phyloP scores from a whole-genome alignment of 805 yeast genomes.

The Candida sithepensis region DNA sequence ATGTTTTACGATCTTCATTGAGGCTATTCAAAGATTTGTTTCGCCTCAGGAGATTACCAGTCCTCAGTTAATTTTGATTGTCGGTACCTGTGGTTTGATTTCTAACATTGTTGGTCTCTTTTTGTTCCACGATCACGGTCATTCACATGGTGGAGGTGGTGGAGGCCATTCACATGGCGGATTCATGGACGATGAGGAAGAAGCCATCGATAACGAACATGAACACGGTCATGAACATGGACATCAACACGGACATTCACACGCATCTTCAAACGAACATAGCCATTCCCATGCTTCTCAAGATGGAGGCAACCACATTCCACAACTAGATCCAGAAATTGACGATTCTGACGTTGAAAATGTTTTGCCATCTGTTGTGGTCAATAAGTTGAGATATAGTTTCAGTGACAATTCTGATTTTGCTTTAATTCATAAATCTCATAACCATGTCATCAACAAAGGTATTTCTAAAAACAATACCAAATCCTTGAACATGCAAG shows the following conservation, averaged over 20 bases:
- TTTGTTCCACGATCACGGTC: slow-evolving; percentile 86
- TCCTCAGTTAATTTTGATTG: slow-evolving; percentile 78
- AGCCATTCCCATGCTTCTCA: slow-evolving; percentile 14
- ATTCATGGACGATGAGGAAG: slow-evolving; percentile 11
- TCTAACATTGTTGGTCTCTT: slow-evolving; percentile 83
- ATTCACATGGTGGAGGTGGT: slow-evolving; percentile 39
- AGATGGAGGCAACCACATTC: slow-evolving; percentile 9
- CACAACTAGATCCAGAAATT: slow-evolving; percentile 1
- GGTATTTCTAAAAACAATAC: slow-evolving; percentile 22
- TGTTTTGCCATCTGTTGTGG: slow-evolving; percentile 28
- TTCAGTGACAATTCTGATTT: slow-evolving; percentile 8
- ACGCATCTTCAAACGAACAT: slow-evolving; percentile 10
- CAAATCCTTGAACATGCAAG: slow-evolving; percentile 92
- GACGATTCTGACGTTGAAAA: slow-evolving; percentile 24
- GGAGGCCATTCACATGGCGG: slow-evolving; percentile 33
- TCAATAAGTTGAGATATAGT: slow-evolving; percentile 15
- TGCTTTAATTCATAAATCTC: slow-evolving; percentile 18
- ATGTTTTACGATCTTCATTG: slow-evolving; percentile 87
- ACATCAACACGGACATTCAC: not conserved
- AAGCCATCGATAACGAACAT: not conserved
- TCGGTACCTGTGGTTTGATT: slow-evolving; percentile 77
- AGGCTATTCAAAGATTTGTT: slow-evolving; percentile 86
- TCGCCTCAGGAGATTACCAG: slow-evolving; percentile 75
- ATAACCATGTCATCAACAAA: slow-evolving; percentile 23
- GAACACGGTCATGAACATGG: not conserved